Evolutionary conservation across 768 basidiomycete genomes (phyloP).

Genomic region (Leccinum broughii): DNA sequence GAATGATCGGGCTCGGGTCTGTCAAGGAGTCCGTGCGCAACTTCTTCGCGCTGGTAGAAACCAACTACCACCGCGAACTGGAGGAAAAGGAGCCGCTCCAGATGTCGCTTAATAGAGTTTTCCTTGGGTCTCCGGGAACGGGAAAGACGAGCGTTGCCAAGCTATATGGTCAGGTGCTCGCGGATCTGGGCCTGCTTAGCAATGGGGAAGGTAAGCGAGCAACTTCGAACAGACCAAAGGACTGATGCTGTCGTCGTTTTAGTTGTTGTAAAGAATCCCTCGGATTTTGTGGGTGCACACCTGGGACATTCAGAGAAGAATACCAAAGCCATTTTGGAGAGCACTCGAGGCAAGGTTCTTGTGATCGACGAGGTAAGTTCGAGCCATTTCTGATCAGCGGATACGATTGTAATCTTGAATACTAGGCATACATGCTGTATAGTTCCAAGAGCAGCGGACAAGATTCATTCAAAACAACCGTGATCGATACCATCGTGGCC

Average conservation of each 20-base stretch:
- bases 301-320: constrained; percentile 64
- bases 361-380: constrained; percentile 64
- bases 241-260: constrained; percentile 3
- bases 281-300: constrained; percentile 63
- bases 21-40: constrained; percentile 57
- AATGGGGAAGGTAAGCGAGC: constrained; percentile 60
- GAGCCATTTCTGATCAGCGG: constrained; percentile 11
- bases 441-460: constrained; percentile 34
- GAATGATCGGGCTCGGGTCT: constrained; percentile 51
- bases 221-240: not conserved
- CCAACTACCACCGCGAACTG: constrained; percentile 63
- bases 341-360: constrained; percentile 62
- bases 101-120: constrained; percentile 62
- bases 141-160: constrained; percentile 73
- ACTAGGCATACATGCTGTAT: constrained; percentile 49
- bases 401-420: not conserved
- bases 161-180: constrained; percentile 63
- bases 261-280: constrained; percentile 69
- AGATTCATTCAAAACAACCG: constrained; percentile 63
- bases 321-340: constrained; percentile 62
- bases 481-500: constrained; percentile 74
- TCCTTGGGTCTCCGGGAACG: constrained; percentile 68
- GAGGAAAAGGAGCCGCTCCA: constrained; percentile 51
- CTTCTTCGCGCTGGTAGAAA: constrained; percentile 46
- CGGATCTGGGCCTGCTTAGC: constrained; percentile 62